Evolutionary conservation across 371 early-diverging fungal genomes (phyloP), one percentile per base, ranked within the genome.

Genomic region (Fennellomyces sp.): DNA sequence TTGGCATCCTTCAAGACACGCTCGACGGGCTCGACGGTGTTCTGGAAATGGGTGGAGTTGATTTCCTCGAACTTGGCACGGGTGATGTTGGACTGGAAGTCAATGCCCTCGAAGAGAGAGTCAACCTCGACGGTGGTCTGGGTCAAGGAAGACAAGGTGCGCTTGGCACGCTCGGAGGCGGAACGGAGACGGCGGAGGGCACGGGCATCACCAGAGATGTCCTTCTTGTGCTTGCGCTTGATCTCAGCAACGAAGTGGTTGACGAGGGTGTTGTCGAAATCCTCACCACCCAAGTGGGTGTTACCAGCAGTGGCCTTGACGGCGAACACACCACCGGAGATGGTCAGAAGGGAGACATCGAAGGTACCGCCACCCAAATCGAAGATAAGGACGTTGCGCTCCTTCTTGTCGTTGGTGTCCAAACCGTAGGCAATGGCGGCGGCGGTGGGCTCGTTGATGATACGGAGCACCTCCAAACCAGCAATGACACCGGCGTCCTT

Each of bases 361-460:
- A 97, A 95, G 60, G 98, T 97, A 85, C 99, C 97, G 68, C 98
- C 99, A 75, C 98, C 99, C 61, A 97, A 84, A 86, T 98, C 97
- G 81, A 94, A 97, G 63, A 98, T 93, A 68, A 98, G 87, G 60
- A 96, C 88, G 73, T 92, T 93, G 76, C 83, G 80, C 73, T 69
- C 66, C 84, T 92, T 91, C 82, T 91, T 95, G 84, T 94, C 95
- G 29, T 49, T 52, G 28, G 59, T 52, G 51, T 59, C 59, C 63
- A 97, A 82, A 73, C 96, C 98, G 81, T 97, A 97, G 61, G 98
- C 97, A 63, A 97, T 94, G 73, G 99, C 99, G 53, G 99, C 99
- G 50, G 99, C 98, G 28, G 97, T 97, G 63, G 99, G 99, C 86
- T 98, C 99, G 88, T 95, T 95, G 78, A 98, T 94, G 78, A 98